phyloP scores from a whole-genome alignment of 1,284 basidiomycete species.

The Puccinia hordei region DNA sequence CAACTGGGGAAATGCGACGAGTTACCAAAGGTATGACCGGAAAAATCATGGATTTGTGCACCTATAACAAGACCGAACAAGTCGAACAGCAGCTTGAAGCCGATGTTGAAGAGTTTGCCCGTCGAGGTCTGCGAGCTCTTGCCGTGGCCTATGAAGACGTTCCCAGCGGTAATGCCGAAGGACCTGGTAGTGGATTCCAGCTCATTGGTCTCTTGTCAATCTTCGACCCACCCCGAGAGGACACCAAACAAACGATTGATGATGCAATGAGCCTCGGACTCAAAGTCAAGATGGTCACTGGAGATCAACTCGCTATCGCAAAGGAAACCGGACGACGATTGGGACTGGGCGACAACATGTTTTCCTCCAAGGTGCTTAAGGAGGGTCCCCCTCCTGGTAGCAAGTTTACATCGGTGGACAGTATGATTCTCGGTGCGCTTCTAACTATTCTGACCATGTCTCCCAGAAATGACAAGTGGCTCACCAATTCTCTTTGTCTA shows the following conservation, averaged over 20 bases:
- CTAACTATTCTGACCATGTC: not conserved
- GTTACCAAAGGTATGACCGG: slow-evolving; percentile 99
- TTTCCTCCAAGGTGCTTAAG: slow-evolving; percentile 90
- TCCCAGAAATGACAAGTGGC: not conserved
- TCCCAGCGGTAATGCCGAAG: slow-evolving; percentile 63
- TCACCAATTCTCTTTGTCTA: slow-evolving; percentile 57
- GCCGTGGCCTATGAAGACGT: slow-evolving; percentile 94
- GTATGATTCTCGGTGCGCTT: slow-evolving; percentile 65
- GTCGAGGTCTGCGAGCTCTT: slow-evolving; percentile 94
- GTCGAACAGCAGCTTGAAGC: slow-evolving; percentile 86
- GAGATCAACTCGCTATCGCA: slow-evolving; percentile 97
- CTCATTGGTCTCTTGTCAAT: slow-evolving; percentile 95
- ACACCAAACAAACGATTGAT: slow-evolving; percentile 98
- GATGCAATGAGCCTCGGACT: slow-evolving; percentile 94
- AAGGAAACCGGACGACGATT: slow-evolving; percentile 99
- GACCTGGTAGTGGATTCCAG: slow-evolving; percentile 90
- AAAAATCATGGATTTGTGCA: slow-evolving; percentile 73
- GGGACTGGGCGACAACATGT: slow-evolving; percentile 94
- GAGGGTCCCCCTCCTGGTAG: slow-evolving; percentile 76
- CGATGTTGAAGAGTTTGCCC: slow-evolving; percentile 92
- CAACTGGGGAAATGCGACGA: slow-evolving; percentile 90
- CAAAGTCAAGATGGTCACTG: slow-evolving; percentile 99
- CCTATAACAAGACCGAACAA: slow-evolving; percentile 91
- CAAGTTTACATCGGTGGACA: slow-evolving; percentile 77
- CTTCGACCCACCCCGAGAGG: slow-evolving; percentile 95